Conservation (phyloP, 176 grass and related monocot genomes). For the Zoysia japonica region DNA sequence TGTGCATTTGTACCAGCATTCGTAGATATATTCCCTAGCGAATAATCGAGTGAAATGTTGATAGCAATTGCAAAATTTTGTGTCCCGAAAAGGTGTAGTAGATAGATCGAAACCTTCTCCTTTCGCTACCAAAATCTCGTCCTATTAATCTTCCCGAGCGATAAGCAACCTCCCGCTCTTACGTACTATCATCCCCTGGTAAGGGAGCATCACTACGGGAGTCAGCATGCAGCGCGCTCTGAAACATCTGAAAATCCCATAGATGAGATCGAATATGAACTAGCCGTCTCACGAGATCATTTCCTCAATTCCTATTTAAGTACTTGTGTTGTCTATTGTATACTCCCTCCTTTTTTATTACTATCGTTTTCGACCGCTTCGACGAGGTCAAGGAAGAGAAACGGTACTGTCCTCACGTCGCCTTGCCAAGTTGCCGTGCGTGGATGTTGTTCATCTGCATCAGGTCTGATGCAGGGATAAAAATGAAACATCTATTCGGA, state of each 20-base stretch:
- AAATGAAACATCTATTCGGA: no score
- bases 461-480: no score
- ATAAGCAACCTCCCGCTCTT: constrained; percentile 33
- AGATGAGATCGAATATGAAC: not conserved
- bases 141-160: constrained; percentile 23
- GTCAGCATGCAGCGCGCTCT: not conserved
- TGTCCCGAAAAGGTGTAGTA: constrained; percentile 15
- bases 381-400: no score
- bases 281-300: not conserved
- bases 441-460: no score
- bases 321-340: not conserved
- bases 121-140: constrained; percentile 38
- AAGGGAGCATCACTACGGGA: constrained; percentile 18
- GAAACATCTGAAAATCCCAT: not conserved
- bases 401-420: no score
- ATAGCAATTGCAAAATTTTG: constrained; percentile 14
- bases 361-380: no score
- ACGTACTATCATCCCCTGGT: not conserved
- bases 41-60: constrained; percentile 31
- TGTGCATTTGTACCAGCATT: not conserved
- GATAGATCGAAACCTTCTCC: constrained; percentile 11
- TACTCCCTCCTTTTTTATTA: not conserved
- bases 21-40: constrained; percentile 18
- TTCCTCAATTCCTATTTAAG: not conserved
- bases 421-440: no score